These are phyloP conservation scores for Fusarium austroafricanum DNA, from an alignment of 2,329 filamentous ascomycete species.

Conservation along the genomic window DNA sequence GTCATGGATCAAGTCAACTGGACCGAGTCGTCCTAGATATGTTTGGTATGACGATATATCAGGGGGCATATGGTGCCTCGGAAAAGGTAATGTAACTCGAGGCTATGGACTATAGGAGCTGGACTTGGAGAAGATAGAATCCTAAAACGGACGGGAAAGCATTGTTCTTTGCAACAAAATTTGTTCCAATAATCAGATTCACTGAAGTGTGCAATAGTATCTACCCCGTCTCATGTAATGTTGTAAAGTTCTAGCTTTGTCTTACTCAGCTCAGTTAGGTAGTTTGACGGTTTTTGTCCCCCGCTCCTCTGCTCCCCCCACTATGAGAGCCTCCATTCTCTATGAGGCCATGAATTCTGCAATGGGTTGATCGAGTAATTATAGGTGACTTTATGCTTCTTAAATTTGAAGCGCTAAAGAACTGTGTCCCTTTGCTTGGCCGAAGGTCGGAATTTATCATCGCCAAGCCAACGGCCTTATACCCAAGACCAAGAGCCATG, in stretches of 20 bases:
- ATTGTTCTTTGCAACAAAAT: constrained; percentile 31
- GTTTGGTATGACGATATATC: neutral
- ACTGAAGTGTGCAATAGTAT: neutral
- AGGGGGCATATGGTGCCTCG: constrained; percentile 12
- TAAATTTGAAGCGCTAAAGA: neutral
- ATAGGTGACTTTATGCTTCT: constrained; percentile 5
- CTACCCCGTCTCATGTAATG: neutral
- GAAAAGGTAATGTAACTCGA: constrained; percentile 35
- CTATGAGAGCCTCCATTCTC: constrained; percentile 8
- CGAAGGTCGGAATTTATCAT: neutral
- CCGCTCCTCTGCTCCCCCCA: too few species aligned
- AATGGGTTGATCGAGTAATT: neutral
- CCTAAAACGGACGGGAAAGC: constrained; percentile 42
- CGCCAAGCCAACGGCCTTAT: neutral
- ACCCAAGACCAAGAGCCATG: constrained; percentile 21
- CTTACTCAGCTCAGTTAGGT: constrained; percentile 26
- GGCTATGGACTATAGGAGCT: constrained; percentile 28
- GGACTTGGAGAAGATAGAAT: constrained; percentile 43
- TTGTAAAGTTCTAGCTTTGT: neutral
- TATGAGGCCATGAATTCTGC: neutral
- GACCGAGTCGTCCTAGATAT: constrained; percentile 75
- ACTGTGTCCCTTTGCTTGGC: neutral
- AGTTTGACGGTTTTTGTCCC: neutral
- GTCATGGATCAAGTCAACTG: constrained; percentile 96
- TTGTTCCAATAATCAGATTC: constrained; percentile 13